Evolutionary conservation across 1,139 yeast genomes (phyloP), one percentile per base, ranked within the genome.

Genomic region (Debaryomyces nepalensis): DNA sequence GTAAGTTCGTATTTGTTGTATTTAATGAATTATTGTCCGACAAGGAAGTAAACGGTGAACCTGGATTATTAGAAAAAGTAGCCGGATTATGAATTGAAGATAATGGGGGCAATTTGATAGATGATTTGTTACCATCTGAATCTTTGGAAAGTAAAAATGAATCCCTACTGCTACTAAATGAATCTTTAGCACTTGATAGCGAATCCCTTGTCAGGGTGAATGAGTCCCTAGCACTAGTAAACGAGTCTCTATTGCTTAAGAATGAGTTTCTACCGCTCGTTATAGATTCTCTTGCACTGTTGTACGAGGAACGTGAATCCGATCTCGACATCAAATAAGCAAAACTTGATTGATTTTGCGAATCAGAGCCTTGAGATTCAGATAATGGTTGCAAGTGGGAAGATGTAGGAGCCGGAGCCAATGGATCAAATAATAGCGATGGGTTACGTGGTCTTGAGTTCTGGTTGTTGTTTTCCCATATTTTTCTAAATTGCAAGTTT

Each of bases 401-500:
- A n/a, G 43, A 42, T 2, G 46, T 33, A 7, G 61, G 60, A 26
- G 53, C 61, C 5, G 70, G 68, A 2, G 70, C 71, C 42, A 70
- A 58, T 1, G 75, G 75, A 46, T 70, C 75, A 44, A 53, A 69
- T 32, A 66, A 49, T 20, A 68, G 50, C 12, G 72, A 66, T 5
- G 73, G 73, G 46, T 68, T 64, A 44, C 75, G 52, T 11, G 60
- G 68, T 30, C 64, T 48, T 9, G 52, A 34, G 20, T 34, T 45
- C 9, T 48, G 26, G 5, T 37, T 49, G 11, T 48, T 41, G 37
- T 50, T 53, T 38, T 65, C 68, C 75, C 76, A 70, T 16, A 71
- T 69, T 48, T 70, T 68, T 37, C 75, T 53, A 50, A 71, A 71
- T 46, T 68, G 72, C 18, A 68, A 54, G 39, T 52, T 54, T 3